phyloP scores from a whole-genome alignment of 225 moss, liverwort and hornwort genomes.

The Ulota crispa region DNA sequence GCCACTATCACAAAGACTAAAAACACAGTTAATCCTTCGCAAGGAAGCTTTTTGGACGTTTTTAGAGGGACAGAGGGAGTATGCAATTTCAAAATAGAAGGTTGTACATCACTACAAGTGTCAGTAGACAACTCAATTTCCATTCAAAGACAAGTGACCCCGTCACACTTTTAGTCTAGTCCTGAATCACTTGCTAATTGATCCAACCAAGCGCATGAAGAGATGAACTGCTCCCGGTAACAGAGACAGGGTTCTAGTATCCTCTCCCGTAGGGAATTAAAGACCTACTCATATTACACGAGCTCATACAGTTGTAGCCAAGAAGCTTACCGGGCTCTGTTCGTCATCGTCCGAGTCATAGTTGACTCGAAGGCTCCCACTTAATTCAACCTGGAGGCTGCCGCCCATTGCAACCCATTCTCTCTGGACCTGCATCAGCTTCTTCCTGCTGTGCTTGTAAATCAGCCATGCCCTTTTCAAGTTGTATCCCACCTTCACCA shows the following conservation, averaged over 20 bases:
- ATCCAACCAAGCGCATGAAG: not conserved
- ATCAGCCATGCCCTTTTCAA: constrained; percentile 80
- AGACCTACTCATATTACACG: not conserved
- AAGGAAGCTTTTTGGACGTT: too few species aligned
- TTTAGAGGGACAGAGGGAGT: too few species aligned
- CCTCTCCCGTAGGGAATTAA: not conserved
- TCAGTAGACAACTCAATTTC: not conserved
- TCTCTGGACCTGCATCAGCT: constrained; percentile 69
- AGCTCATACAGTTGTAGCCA: not conserved
- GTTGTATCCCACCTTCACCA: constrained; percentile 86
- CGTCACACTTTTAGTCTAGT: not conserved
- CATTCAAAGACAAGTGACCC: not conserved
- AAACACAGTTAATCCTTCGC: too few species aligned
- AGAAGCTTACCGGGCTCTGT: constrained; percentile 36
- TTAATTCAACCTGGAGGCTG: constrained; percentile 64
- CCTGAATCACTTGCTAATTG: not conserved
- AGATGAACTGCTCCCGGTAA: not conserved
- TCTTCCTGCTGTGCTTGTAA: constrained; percentile 80
- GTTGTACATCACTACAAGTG: not conserved
- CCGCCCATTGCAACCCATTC: constrained; percentile 88
- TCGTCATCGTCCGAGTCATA: constrained; percentile 80
- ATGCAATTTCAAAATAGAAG: not conserved
- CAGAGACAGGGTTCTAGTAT: not conserved
- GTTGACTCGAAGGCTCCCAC: constrained; percentile 47
- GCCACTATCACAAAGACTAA: too few species aligned